Evolutionary conservation across 2,329 filamentous ascomycete genomes (phyloP).

Genomic region (Penicillium sp.): DNA sequence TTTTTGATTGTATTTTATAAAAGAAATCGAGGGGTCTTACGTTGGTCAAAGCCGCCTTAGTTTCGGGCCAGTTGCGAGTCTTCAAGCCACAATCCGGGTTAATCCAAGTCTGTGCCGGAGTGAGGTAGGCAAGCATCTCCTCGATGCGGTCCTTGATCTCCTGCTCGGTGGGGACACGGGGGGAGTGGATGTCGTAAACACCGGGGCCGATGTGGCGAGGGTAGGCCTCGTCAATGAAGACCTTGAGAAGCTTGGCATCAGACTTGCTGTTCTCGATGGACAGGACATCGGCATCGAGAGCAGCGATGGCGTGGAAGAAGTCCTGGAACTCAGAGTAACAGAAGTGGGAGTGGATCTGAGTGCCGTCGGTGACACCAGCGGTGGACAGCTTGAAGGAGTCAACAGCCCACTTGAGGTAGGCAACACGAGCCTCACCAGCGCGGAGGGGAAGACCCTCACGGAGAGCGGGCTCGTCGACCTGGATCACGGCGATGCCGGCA

Average conservation of each 20-base stretch:
- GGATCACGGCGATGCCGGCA: conserved; percentile 95
- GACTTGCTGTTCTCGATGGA: conserved; percentile 99
- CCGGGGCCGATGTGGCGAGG: conserved; percentile 97
- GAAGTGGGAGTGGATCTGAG: conserved; percentile 99
- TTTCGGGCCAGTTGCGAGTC: conserved; percentile 98
- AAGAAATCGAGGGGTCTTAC: no score
- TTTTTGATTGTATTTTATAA: not conserved
- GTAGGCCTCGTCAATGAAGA: conserved; percentile 97
- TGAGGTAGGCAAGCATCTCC: conserved; percentile 97
- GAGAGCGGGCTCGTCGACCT: conserved; percentile 98
- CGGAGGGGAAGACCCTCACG: conserved; percentile 99
- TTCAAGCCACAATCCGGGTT: conserved; percentile 98
- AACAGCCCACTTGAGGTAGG: conserved; percentile 96
- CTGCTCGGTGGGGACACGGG: conserved; percentile 92
- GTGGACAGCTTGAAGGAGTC: conserved; percentile 96
- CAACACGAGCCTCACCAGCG: conserved; percentile 87
- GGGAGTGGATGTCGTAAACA: conserved; percentile 99
- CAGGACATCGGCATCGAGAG: conserved; percentile 95
- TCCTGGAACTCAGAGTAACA: conserved; percentile 99
- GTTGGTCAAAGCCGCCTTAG: conserved; percentile 78
- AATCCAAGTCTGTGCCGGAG: conserved; percentile 98
- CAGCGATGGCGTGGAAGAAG: conserved; percentile 99
- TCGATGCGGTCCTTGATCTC: conserved; percentile 97
- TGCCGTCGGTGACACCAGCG: conserved; percentile 87
- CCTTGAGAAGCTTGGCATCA: conserved; percentile 97